Evolutionary conservation across 2,329 filamentous ascomycete species (phyloP).

Genomic region (Ilyonectria mors-panacis): DNA sequence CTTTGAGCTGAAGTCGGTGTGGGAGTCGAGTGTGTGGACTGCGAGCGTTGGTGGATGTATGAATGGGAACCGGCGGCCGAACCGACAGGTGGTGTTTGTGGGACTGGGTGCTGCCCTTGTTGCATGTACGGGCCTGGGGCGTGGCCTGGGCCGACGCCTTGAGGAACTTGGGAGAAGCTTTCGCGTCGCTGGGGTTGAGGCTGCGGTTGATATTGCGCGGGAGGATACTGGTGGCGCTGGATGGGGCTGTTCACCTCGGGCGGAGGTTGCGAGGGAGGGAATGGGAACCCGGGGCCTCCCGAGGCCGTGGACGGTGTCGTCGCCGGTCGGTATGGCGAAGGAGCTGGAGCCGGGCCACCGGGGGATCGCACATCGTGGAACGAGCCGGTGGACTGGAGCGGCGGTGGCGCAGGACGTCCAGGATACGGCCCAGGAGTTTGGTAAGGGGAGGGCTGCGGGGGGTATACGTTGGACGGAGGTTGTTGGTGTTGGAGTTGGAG

Average conservation of each 20-base stretch:
- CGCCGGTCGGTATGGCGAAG: slow-evolving; percentile 65
- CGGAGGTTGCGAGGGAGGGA: slow-evolving; percentile 60
- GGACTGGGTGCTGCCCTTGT: slow-evolving; percentile 54
- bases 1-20: slow-evolving; percentile 75
- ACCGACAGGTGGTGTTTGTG: slow-evolving; percentile 65
- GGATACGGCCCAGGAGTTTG: slow-evolving; percentile 60
- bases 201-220: slow-evolving; percentile 59
- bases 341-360: slow-evolving; percentile 59
- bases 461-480: slow-evolving; percentile 54
- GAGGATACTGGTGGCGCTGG: slow-evolving; percentile 67
- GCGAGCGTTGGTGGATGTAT: slow-evolving; percentile 65
- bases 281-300: slow-evolving; percentile 65
- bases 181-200: slow-evolving; percentile 62
- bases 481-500: slow-evolving; percentile 33
- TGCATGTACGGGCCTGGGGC: slow-evolving; percentile 59
- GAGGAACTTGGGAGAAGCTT: slow-evolving; percentile 59
- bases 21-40: slow-evolving; percentile 71
- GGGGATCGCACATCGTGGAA: slow-evolving; percentile 68
- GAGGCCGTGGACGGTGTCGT: slow-evolving; percentile 59
- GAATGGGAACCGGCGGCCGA: slow-evolving; percentile 57
- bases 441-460: slow-evolving; percentile 55
- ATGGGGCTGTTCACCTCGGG: slow-evolving; percentile 65
- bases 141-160: slow-evolving; percentile 46
- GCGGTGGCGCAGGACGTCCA: slow-evolving; percentile 59
- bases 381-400: slow-evolving; percentile 62